Evolutionary conservation across 441 rosid genomes (phyloP).

Genomic region (Syzygium syzygioides): DNA sequence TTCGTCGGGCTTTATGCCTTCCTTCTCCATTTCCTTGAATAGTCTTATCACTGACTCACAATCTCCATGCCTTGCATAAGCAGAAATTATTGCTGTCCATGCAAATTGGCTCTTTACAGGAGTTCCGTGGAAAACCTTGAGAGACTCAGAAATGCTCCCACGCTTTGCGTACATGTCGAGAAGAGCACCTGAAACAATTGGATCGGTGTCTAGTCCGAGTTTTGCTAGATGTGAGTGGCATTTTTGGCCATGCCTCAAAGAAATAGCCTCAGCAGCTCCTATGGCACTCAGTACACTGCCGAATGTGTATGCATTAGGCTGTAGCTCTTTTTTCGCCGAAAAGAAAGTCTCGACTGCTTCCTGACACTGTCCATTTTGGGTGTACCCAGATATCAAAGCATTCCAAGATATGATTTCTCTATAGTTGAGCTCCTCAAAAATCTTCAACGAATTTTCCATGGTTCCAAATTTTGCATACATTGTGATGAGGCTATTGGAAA

Average conservation of each 20-base stretch:
- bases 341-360: constrained; percentile 52
- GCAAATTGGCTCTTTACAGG: constrained; percentile 47
- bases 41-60: constrained; percentile 54
- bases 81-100: constrained; percentile 87
- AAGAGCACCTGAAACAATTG: constrained; percentile 64
- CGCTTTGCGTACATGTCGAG: constrained; percentile 95
- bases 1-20: constrained; percentile 59
- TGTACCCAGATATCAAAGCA: constrained; percentile 78
- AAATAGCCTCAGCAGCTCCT: constrained; percentile 63
- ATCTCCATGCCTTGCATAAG: constrained; percentile 81
- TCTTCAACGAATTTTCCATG: constrained; percentile 50
- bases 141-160: constrained; percentile 68
- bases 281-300: constrained; percentile 88
- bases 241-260: constrained; percentile 61
- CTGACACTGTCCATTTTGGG: constrained; percentile 51
- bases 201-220: constrained; percentile 48
- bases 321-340: constrained; percentile 30
- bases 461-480: constrained; percentile 73
- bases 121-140: constrained; percentile 51
- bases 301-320: constrained; percentile 69
- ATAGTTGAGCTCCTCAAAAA: constrained; percentile 46
- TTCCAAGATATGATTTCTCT: constrained; percentile 73
- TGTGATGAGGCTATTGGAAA: constrained; percentile 67
- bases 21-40: constrained; percentile 55
- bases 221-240: constrained; percentile 70